Evolutionary conservation across 345 rosid species (phyloP).

Genomic region (Eucalyptus fibrosa): DNA sequence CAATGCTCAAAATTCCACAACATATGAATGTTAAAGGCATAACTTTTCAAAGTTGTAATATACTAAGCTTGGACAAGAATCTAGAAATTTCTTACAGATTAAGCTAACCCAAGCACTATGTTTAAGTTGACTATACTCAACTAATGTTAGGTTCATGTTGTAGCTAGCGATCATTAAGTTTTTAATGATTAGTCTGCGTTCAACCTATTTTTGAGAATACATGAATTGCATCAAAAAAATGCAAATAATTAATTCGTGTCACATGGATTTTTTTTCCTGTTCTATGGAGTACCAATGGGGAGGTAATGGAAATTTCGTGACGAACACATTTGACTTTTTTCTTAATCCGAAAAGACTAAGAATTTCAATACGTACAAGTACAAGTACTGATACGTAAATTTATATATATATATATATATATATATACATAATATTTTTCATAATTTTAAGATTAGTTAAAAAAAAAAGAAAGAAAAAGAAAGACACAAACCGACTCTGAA

Average conservation of each 20-base stretch:
- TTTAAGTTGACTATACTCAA: background rate
- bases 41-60: background rate
- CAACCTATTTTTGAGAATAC: background rate
- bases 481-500: background rate
- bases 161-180: background rate
- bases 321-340: background rate
- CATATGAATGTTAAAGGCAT: background rate
- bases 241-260: background rate
- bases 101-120: background rate
- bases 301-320: background rate
- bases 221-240: background rate
- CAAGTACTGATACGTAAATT: background rate
- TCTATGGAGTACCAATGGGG: background rate
- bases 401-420: too few relatives aligned
- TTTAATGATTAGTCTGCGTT: background rate
- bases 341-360: background rate
- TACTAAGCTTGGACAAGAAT: background rate
- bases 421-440: background rate
- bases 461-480: background rate
- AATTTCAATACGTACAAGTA: background rate
- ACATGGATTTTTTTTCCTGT: background rate
- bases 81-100: background rate
- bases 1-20: background rate
- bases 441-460: background rate
- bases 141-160: rapidly evolving